These are phyloP conservation scores for Penicillium roqueforti DNA, from an alignment of 495 filamentous ascomycete genomes.

Conservation along the genomic window DNA sequence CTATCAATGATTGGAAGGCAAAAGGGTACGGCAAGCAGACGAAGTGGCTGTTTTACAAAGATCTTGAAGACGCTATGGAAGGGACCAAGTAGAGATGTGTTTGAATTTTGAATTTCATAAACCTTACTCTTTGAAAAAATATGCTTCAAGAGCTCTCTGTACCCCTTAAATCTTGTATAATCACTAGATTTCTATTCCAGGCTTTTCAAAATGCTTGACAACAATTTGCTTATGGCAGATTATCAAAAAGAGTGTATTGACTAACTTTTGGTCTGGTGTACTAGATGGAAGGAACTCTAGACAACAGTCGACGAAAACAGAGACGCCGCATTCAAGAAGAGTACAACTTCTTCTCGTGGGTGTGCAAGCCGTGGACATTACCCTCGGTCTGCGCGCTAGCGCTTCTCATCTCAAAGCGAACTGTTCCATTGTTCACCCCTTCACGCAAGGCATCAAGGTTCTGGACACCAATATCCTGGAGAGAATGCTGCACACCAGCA, in stretches of 20 bases:
- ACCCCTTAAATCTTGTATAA: no score
- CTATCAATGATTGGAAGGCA: not conserved
- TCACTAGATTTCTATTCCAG: no score
- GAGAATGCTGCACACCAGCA: conserved; percentile 90
- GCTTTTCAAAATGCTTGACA: no score
- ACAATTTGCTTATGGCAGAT: no score
- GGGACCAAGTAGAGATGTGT: no score
- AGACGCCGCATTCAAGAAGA: conserved; percentile 30
- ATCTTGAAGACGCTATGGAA: no score
- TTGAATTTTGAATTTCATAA: no score
- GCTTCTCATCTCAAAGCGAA: conserved; percentile 90
- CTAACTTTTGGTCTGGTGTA: no score
- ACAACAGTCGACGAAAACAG: not conserved
- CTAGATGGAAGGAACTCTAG: not conserved
- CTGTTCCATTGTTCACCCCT: conserved; percentile 66
- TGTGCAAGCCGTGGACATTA: conserved; percentile 91
- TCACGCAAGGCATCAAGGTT: conserved; percentile 72
- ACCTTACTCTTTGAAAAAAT: no score
- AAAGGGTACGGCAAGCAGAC: not conserved
- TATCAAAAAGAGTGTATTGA: no score
- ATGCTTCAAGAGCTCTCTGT: no score
- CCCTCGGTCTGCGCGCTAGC: conserved; percentile 94
- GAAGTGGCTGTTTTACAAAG: not conserved
- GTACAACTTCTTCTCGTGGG: conserved; percentile 99
- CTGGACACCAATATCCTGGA: conserved; percentile 89